These are phyloP conservation scores for Endocalyx cinctus DNA, from an alignment of 2,329 filamentous ascomycete species.

Conservation along the genomic window DNA sequence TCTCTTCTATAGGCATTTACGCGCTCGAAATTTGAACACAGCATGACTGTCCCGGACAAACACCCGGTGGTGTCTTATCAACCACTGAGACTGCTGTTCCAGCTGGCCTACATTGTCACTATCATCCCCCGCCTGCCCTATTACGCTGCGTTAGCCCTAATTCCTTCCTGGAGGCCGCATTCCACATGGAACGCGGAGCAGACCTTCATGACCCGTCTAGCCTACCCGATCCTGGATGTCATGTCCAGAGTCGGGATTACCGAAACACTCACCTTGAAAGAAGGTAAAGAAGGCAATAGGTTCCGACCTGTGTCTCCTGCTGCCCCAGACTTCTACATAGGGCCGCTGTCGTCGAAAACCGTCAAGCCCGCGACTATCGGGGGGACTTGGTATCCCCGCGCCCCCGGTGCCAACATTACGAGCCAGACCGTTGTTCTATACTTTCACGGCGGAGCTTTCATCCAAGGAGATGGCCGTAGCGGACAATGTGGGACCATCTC, in stretches of 20 bases:
- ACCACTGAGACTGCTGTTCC: not conserved
- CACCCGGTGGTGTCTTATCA: not conserved
- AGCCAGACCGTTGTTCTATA: constrained; percentile 35
- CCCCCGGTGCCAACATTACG: not conserved
- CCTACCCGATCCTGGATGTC: constrained; percentile 1
- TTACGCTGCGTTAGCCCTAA: constrained; percentile 4
- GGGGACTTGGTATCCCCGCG: constrained; percentile 19
- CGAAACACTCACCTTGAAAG: constrained; percentile 3
- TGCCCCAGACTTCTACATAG: constrained; percentile 4
- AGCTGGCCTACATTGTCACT: not conserved
- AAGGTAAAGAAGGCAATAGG: constrained; percentile 6
- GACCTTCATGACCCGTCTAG: constrained; percentile 4
- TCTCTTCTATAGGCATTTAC: too few relatives aligned
- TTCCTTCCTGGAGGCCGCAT: constrained; percentile 10
- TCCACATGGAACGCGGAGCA: constrained; percentile 9
- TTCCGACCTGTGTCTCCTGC: constrained; percentile 2
- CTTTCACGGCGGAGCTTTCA: constrained; percentile 45
- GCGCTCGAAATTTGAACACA: too few relatives aligned
- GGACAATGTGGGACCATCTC: constrained; percentile 28
- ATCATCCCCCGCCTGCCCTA: not conserved
- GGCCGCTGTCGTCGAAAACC: constrained; percentile 5
- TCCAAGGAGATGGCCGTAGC: constrained; percentile 34
- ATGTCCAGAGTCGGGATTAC: constrained; percentile 6
- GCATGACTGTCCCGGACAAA: not conserved
- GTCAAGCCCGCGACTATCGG: constrained; percentile 10